Conservation (phyloP, 805 yeast species). For the Saccharomyces paradoxus region DNA sequence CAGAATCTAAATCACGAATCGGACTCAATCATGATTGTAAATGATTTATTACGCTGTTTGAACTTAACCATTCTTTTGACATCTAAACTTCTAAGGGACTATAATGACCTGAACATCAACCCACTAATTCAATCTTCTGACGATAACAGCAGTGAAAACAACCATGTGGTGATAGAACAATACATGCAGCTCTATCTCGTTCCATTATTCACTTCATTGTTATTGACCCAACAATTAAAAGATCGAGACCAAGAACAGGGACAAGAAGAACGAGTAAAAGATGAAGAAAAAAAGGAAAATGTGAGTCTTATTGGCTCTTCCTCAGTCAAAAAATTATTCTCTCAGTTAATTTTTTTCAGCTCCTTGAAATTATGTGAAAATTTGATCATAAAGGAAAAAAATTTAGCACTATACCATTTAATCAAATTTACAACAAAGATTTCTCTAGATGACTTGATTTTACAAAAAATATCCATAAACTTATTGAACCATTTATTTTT, state of each 20-base stretch:
- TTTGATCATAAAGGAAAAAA: slow-evolving; percentile 31
- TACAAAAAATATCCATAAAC: slow-evolving; percentile 28
- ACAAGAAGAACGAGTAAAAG: not conserved
- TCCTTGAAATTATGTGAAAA: slow-evolving; percentile 28
- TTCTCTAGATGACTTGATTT: slow-evolving; percentile 29
- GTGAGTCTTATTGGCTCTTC: not conserved
- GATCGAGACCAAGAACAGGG: slow-evolving; percentile 3
- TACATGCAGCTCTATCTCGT: slow-evolving; percentile 19
- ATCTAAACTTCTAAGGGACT: slow-evolving; percentile 12
- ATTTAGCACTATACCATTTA: slow-evolving; percentile 30
- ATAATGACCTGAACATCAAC: slow-evolving; percentile 9
- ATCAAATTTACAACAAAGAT: slow-evolving; percentile 30
- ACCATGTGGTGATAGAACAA: slow-evolving; percentile 16
- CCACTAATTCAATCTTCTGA: slow-evolving; percentile 2
- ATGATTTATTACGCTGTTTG: slow-evolving; percentile 13
- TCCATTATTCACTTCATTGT: slow-evolving; percentile 14
- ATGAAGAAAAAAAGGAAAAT: not conserved
- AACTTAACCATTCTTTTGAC: slow-evolving; percentile 10
- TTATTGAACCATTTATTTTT: slow-evolving; percentile 29
- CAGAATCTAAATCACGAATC: slow-evolving; percentile 1
- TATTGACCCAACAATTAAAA: slow-evolving; percentile 17
- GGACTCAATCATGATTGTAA: slow-evolving; percentile 5
- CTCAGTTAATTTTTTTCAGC: slow-evolving; percentile 12
- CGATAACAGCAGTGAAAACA: not conserved
- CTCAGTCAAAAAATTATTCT: slow-evolving; percentile 4